Base-by-base conservation (phyloP, 1,284 basidiomycete genomes). In the Cerioporus squamosus region DNA sequence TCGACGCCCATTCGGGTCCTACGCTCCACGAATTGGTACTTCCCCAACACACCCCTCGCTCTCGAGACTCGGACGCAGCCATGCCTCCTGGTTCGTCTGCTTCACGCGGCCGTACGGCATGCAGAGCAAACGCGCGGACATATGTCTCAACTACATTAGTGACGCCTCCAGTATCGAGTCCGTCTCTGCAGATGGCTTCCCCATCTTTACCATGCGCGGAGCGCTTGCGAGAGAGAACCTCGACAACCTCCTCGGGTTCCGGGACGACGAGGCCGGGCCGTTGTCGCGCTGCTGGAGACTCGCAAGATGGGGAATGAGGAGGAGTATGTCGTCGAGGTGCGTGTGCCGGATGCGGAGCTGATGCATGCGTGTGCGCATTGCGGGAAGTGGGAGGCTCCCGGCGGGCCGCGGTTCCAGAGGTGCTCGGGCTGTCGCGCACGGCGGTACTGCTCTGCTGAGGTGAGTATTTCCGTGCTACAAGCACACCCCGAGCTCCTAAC, bases 11-110 rank as follows among this genome's bases (percentile, higher is more conserved):
- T 29, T 9, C 26, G 26, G 26, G 26, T 29, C 26, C 26, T 29
- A 29, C 26, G 26, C 26, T 29, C 26, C 9, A 29, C 26, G 26
- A 29, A 29, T 9, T 9, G 26, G 26, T 29, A 29, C 26, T 29
- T 29, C 33, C 14, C 33, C 33, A 36, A 36, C 33, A 5, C 33
- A 12, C 48, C 40, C 10, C 9, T 52, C n/a, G 50, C 42, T 5
- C 36, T 57, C 10, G 5, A 29, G 29, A n/a, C n/a, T n/a, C 44
- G 50, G 55, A 14, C 55, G 55, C 39, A 44, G 38, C 55, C 55
- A 57, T 45, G 45, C 38, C 22, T 64, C 63, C 48, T 55, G 49
- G 48, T 48, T 46, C 42, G 53, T 56, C 36, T 44, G 48, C n/a
- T 51, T 48, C 45, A 18, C 40, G 10, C 12, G 39, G 22, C 57